A percentile compares a stretch with the other conserved stretches of the same genome.
Evolutionary conservation across 2,329 filamentous ascomycete genomes (phyloP).

Genomic region (Cladosporium velox): DNA sequence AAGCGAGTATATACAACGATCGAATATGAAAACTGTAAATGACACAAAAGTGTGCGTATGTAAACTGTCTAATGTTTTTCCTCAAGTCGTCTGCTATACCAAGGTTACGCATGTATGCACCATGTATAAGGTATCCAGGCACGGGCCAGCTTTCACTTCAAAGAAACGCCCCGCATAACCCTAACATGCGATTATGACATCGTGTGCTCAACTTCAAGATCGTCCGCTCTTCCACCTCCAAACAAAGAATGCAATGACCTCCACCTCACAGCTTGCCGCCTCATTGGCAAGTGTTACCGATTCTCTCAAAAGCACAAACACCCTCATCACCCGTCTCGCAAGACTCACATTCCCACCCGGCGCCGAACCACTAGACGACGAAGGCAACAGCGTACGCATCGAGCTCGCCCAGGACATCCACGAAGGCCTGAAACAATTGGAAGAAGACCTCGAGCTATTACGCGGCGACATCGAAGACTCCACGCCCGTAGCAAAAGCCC

Average conservation of each 20-base stretch:
- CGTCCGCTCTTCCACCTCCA: slow-evolving; percentile 10
- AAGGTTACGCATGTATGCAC: too few species aligned
- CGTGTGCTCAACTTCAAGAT: slow-evolving; percentile 7
- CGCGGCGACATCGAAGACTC: slow-evolving; percentile 76
- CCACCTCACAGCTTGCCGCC: slow-evolving; percentile 28
- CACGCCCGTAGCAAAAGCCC: slow-evolving; percentile 42
- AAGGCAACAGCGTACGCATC: slow-evolving; percentile 58
- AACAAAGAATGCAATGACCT: slow-evolving; percentile 26
- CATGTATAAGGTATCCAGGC: neutral
- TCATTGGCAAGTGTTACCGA: slow-evolving; percentile 48
- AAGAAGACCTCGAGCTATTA: slow-evolving; percentile 81
- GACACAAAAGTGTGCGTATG: neutral
- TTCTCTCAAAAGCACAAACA: slow-evolving; percentile 54
- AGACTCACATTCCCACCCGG: slow-evolving; percentile 63
- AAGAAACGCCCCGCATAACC: slow-evolving; percentile 10
- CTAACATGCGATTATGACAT: slow-evolving; percentile 11
- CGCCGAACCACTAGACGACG: slow-evolving; percentile 58
- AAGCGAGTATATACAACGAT: neutral
- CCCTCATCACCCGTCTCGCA: slow-evolving; percentile 58
- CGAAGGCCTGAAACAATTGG: slow-evolving; percentile 71
- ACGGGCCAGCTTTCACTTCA: slow-evolving; percentile 17
- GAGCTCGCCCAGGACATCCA: slow-evolving; percentile 82
- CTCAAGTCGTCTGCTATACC: neutral
- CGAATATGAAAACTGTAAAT: neutral
- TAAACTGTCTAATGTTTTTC: neutral